Evolutionary conservation across 2,329 filamentous ascomycete species (phyloP).

Genomic region (Colletotrichum orchidophilum): DNA sequence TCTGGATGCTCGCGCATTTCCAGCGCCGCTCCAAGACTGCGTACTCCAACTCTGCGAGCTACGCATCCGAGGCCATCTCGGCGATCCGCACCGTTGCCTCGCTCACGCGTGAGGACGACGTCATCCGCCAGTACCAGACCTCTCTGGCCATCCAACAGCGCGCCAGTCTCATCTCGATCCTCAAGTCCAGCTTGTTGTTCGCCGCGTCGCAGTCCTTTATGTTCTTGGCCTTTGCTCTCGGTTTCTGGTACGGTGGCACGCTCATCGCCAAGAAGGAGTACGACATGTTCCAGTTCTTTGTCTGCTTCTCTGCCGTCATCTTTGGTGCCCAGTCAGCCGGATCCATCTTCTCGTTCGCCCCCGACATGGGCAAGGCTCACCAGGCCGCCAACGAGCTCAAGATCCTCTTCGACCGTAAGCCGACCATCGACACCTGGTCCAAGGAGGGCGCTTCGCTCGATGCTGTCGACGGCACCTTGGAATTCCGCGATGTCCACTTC

Average conservation of each 20-base stretch:
- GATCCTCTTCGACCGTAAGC: conserved; percentile 83
- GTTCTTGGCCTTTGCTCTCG: conserved; percentile 85
- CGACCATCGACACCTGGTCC: conserved; percentile 85
- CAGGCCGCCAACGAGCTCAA: conserved; percentile 84
- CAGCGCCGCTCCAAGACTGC: conserved; percentile 81
- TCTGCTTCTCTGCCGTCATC: conserved; percentile 87
- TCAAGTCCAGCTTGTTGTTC: conserved; percentile 82
- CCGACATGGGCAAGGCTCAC: conserved; percentile 93
- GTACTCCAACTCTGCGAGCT: conserved; percentile 83
- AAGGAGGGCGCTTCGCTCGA: conserved; percentile 70
- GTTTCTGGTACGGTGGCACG: conserved; percentile 91
- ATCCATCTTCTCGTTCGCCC: conserved; percentile 87
- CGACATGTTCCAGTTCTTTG: conserved; percentile 86
- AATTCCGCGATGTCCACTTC: conserved; percentile 94
- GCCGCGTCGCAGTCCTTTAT: conserved; percentile 85
- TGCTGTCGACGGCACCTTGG: conserved; percentile 78
- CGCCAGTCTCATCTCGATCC: conserved; percentile 75
- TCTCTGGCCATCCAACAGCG: conserved; percentile 74
- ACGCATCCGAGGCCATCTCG: conserved; percentile 92
- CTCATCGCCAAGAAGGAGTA: conserved; percentile 79
- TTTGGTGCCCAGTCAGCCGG: conserved; percentile 94
- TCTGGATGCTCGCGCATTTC: conserved; percentile 84
- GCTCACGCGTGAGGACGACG: conserved; percentile 86
- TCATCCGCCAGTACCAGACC: conserved; percentile 75
- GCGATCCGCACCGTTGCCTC: conserved; percentile 94